Evolutionary conservation across 129 eudicot genomes (phyloP).

Genomic region (Flaveria ramosissima): DNA sequence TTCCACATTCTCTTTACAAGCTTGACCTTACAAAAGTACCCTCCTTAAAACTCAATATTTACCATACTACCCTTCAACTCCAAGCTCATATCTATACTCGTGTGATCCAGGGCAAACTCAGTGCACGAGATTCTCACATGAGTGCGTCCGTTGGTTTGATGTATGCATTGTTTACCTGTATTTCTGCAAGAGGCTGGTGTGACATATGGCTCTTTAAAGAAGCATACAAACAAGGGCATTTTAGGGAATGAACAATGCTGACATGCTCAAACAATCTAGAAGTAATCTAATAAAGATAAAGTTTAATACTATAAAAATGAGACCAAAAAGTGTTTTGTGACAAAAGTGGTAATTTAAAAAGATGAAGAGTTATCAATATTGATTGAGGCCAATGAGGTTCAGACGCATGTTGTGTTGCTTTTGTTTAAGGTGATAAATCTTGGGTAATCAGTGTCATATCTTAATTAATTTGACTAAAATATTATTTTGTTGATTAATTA

Average conservation of each 20-base stretch:
- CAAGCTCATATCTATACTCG: neutral
- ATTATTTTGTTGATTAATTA: constrained; percentile 30
- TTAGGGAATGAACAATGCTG: constrained; percentile 19
- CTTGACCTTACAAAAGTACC: constrained; percentile 25
- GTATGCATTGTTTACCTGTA: too few relatives aligned
- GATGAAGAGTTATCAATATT: constrained; percentile 23
- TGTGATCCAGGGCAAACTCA: too few relatives aligned
- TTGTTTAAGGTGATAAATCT: constrained; percentile 38
- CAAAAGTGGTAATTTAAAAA: constrained; percentile 26
- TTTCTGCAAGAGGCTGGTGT: neutral
- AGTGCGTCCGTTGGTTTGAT: too few relatives aligned
- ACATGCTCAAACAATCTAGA: constrained; percentile 34
- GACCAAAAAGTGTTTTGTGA: constrained; percentile 19
- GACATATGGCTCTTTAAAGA: neutral
- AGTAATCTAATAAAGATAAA: constrained; percentile 17
- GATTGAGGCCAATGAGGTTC: constrained; percentile 25
- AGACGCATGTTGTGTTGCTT: constrained; percentile 36
- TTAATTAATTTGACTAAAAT: constrained; percentile 27
- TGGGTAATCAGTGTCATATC: constrained; percentile 34
- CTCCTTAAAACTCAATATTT: constrained; percentile 18
- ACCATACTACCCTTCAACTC: constrained; percentile 36
- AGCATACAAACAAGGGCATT: constrained; percentile 7
- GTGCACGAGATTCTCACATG: too few relatives aligned
- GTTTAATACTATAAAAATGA: constrained; percentile 1
- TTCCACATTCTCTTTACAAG: constrained; percentile 26